Evolutionary conservation across 2,329 filamentous ascomycete species (phyloP).

Genomic region (Aspergillus amoenus): DNA sequence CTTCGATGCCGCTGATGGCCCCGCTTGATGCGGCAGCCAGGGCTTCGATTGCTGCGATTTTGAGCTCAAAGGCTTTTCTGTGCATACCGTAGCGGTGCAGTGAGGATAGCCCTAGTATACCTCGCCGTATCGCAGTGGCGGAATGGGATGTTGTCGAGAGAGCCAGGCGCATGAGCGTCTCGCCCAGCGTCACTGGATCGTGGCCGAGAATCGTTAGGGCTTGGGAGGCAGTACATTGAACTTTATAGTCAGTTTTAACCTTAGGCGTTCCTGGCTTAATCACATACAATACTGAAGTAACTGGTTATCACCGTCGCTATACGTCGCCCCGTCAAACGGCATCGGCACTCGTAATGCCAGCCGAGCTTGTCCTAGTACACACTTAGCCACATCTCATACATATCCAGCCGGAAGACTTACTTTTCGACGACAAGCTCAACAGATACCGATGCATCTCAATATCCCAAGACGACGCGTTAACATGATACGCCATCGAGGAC

Average conservation of each 20-base stretch:
- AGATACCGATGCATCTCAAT: conserved; percentile 10
- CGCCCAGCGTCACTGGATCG: conserved; percentile 2
- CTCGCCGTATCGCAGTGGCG: neutral
- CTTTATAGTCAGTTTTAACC: neutral
- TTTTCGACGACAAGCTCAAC: neutral
- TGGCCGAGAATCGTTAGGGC: conserved; percentile 7
- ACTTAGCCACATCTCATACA: neutral
- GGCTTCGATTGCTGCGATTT: conserved; percentile 6
- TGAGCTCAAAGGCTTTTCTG: neutral
- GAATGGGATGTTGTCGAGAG: conserved; percentile 2
- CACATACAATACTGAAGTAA: conserved; percentile 11
- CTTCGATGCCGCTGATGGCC: conserved; percentile 1
- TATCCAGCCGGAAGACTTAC: neutral
- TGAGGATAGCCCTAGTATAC: conserved; percentile 7
- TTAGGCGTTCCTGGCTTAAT: neutral
- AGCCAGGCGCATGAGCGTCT: conserved; percentile 6
- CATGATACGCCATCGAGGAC: neutral
- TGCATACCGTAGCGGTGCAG: conserved; percentile 10
- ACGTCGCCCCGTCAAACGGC: neutral
- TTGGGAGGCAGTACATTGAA: conserved; percentile 9
- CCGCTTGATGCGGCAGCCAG: neutral
- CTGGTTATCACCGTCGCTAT: neutral
- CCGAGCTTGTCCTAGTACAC: neutral
- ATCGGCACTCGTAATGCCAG: neutral
- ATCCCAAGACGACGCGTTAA: conserved; percentile 9